Percentiles rank a stretch among this genome's conserved stretches.
Conservation (phyloP, 1,284 basidiomycete species). For the Serendipita sp. region DNA sequence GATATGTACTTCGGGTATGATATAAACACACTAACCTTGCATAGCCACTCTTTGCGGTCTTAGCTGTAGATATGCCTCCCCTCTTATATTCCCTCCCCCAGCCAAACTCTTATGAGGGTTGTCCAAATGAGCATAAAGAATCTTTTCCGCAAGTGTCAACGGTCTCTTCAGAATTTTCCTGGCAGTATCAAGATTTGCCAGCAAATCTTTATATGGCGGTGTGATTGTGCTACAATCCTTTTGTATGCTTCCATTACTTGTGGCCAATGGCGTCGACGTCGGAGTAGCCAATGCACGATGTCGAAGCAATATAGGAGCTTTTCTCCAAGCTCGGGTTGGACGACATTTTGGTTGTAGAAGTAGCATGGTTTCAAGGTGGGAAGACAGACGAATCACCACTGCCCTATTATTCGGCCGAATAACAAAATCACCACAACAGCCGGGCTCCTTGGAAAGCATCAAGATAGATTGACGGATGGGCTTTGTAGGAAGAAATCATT, state of each 20-base stretch:
- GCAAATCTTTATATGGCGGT: conserved; percentile 73
- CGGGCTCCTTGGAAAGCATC: no score
- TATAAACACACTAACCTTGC: conserved; percentile 36
- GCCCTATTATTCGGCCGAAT: no score
- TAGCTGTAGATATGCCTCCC: conserved; percentile 83
- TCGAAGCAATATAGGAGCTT: no score
- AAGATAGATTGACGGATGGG: no score
- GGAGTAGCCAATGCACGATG: no score
- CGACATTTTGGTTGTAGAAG: no score
- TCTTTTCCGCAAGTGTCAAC: conserved; percentile 92
- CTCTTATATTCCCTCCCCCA: conserved; percentile 57
- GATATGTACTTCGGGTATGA: conserved; percentile 14
- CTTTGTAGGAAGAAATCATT: no score
- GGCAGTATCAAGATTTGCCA: conserved; percentile 62
- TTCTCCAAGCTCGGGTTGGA: no score
- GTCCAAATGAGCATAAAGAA: conserved; percentile 85
- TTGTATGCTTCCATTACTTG: conserved; percentile 20
- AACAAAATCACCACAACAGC: no score
- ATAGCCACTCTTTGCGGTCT: conserved; percentile 90
- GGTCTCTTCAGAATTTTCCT: conserved; percentile 59
- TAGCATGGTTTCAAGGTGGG: no score
- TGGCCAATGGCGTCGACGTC: no score
- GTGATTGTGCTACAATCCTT: conserved; percentile 71
- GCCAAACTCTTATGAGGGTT: conserved; percentile 62
- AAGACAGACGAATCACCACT: no score